Conservation (phyloP, 176 grass and related monocot genomes). For the Carex parvula region DNA sequence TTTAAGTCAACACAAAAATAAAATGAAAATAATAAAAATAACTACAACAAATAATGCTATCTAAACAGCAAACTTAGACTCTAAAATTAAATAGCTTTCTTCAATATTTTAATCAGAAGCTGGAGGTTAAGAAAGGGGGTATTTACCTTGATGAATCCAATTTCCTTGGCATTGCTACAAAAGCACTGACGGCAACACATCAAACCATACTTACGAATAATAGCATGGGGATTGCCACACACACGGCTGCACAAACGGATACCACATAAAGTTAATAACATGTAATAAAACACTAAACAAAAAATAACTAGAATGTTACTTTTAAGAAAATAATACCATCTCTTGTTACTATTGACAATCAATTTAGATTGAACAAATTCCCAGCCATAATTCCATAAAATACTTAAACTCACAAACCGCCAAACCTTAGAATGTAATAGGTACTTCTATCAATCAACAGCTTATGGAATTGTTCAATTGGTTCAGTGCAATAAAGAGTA, state of each 20-base stretch:
- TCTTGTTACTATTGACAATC: background rate
- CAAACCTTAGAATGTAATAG: background rate
- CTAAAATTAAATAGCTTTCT: background rate
- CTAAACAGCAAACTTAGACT: background rate
- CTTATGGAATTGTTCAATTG: background rate
- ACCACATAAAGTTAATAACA: background rate
- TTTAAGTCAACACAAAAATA: background rate
- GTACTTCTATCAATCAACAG: background rate
- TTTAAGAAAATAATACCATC: background rate
- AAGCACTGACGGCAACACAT: slow-evolving; percentile 58
- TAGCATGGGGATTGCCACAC: slow-evolving; percentile 42
- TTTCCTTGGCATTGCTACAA: slow-evolving; percentile 45
- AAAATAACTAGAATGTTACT: background rate
- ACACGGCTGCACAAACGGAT: slow-evolving; percentile 29
- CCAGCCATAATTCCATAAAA: background rate
- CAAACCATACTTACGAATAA: slow-evolving; percentile 47
- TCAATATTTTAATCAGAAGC: background rate
- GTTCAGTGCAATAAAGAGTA: background rate
- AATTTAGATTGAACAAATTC: background rate
- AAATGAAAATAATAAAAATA: background rate
- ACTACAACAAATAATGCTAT: background rate
- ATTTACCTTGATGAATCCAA: slow-evolving; percentile 47
- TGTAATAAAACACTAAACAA: background rate
- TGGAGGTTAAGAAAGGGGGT: background rate
- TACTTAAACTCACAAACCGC: background rate